phyloP scores from a whole-genome alignment of 306 rosid species.

The Arachis hypogaea region DNA sequence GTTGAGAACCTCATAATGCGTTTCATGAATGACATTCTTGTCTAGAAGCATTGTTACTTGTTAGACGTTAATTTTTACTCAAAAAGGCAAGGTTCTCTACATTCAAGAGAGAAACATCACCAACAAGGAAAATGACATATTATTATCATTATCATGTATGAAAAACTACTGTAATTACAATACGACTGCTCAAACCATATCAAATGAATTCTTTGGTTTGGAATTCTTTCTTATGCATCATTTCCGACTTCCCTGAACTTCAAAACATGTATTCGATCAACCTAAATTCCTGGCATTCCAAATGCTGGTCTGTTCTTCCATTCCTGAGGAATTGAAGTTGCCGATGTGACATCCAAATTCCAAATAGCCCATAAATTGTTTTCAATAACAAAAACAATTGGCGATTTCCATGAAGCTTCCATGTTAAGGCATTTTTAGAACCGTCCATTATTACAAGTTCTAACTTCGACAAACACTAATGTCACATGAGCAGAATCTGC shows the following conservation, averaged over 20 bases:
- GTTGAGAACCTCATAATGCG: slow-evolving; percentile 68
- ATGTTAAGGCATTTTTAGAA: slow-evolving; percentile 52
- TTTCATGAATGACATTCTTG: slow-evolving; percentile 51
- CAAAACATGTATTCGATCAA: slow-evolving; percentile 91
- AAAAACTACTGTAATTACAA: neutral
- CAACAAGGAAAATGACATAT: slow-evolving; percentile 3
- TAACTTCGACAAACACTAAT: slow-evolving; percentile 79
- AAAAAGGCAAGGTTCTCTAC: slow-evolving; percentile 35
- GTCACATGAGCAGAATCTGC: slow-evolving; percentile 66
- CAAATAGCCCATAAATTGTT: slow-evolving; percentile 92
- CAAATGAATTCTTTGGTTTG: slow-evolving; percentile 12
- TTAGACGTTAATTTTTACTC: slow-evolving; percentile 22
- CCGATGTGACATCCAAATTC: slow-evolving; percentile 63
- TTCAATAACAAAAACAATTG: slow-evolving; percentile 83
- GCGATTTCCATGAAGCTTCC: slow-evolving; percentile 71
- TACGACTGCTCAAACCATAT: slow-evolving; percentile 6
- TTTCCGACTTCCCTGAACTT: slow-evolving; percentile 88
- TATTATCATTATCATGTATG: no score
- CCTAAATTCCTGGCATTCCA: slow-evolving; percentile 90
- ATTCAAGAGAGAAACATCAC: slow-evolving; percentile 32
- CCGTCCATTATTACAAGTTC: slow-evolving; percentile 84
- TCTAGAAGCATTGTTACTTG: slow-evolving; percentile 49
- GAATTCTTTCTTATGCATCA: slow-evolving; percentile 67
- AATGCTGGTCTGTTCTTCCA: slow-evolving; percentile 92
- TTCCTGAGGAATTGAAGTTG: slow-evolving; percentile 82